Conservation (phyloP, 2,329 filamentous ascomycete genomes). For the Penicillium occitanis region DNA sequence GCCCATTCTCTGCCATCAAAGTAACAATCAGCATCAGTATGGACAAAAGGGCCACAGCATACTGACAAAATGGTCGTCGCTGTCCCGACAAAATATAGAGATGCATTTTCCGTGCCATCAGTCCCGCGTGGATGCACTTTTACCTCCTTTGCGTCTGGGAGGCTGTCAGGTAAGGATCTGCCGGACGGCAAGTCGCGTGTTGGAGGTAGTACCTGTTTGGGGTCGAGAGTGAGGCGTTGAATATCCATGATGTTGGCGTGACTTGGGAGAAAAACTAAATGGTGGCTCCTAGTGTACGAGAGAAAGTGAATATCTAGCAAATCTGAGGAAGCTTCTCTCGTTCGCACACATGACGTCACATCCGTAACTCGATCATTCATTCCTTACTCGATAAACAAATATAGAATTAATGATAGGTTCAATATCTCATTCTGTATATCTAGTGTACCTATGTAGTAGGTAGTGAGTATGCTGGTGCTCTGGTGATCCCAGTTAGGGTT, state of each 20-base stretch:
- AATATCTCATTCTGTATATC: background rate
- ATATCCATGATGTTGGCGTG: background rate
- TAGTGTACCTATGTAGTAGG: background rate
- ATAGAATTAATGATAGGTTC: background rate
- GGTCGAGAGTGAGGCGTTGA: constrained; percentile 45
- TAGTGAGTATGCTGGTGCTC: background rate
- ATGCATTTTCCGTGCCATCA: constrained; percentile 35
- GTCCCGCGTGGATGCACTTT: constrained; percentile 43
- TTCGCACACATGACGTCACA: constrained; percentile 7
- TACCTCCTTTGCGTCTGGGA: constrained; percentile 48
- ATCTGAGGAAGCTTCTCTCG: background rate
- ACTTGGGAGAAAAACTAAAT: background rate
- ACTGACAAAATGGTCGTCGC: constrained; percentile 40
- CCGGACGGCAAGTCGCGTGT: constrained; percentile 38
- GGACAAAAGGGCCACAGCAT: background rate
- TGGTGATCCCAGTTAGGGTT: background rate
- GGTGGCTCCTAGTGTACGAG: too few relatives aligned
- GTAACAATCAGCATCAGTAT: background rate
- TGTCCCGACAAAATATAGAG: constrained; percentile 42
- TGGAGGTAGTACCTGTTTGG: constrained; percentile 37
- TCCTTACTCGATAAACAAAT: background rate
- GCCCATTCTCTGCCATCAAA: constrained; percentile 38
- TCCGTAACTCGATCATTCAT: background rate
- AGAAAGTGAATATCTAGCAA: too few relatives aligned
- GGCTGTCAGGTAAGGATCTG: constrained; percentile 30